Evolutionary conservation across 345 rosid species (phyloP), one percentile per base, ranked within the genome.

Genomic region (Brassica nigra): DNA sequence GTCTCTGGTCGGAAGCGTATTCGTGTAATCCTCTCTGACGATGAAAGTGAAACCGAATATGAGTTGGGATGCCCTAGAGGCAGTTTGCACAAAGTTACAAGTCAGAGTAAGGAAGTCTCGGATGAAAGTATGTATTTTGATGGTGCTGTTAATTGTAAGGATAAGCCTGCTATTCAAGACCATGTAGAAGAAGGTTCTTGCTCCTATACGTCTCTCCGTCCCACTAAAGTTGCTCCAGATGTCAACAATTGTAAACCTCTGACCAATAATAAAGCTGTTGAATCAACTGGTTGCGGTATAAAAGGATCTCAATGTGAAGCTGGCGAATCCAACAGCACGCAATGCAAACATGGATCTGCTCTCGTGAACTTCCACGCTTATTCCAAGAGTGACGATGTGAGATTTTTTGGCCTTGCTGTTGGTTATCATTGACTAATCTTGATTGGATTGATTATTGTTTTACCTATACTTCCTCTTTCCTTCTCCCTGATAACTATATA

Each of bases 1-100:
- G 66, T 71, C 78, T 77, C 69, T 85, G 85, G 88, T 62, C 95
- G 90, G 57, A 95, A 95, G 70, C 91, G 95, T 71, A 58, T 84
- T 47, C 90, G 94, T 28, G 62, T 93, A 31, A 81, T 95, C 79
- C 83, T 93, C 80, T 93, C 97, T 71, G 99, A 92, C 63, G 98
- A 90, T 85, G 99, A 95, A 88, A 88, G 74, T 74, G 96, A 91
- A 67, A 71, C 83, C 36, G 73, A 82, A 30, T 80, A 84, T 83
- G 84, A 83, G 74, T 71, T 63, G 58, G 91, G 71, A 58, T 15
- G 70, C 73, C 77, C 78, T 66, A 79, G 65, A 73, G 83, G 80
- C 78, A 80, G 71, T 66, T 64, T 61, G 52, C 70, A 58, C 54
- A 76, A 76, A 72, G 42, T 37, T 70, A 37, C 57, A 52, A 75